Percentiles rank a stretch among this genome's conserved stretches.
Evolutionary conservation across 2,329 filamentous ascomycete species (phyloP).

Genomic region (Plenodomus biglobosus): DNA sequence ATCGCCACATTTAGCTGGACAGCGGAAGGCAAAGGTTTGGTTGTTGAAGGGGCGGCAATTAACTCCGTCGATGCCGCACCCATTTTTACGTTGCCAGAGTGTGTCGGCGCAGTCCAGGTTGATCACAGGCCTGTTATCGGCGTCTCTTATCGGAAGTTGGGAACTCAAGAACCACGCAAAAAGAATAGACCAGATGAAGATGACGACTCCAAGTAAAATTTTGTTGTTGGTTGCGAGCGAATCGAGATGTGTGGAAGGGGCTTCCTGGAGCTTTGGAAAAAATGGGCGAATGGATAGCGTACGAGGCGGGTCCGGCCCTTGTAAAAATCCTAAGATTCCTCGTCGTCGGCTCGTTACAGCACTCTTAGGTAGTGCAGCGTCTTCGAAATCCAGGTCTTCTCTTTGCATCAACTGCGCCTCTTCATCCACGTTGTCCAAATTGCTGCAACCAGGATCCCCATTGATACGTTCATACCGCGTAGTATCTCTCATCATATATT

Average conservation of each 20-base stretch:
- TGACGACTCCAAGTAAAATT: constrained; percentile 56
- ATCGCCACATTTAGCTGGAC: constrained; percentile 68
- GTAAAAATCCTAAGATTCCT: constrained; percentile 37
- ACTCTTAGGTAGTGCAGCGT: constrained; percentile 10
- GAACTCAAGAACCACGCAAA: constrained; percentile 67
- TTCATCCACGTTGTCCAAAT: constrained; percentile 18
- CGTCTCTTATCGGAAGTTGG: constrained; percentile 59
- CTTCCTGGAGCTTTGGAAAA: constrained; percentile 66
- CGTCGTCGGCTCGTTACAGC: background rate
- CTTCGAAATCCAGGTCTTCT: constrained; percentile 33
- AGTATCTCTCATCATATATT: constrained; percentile 5
- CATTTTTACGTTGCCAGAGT: constrained; percentile 70
- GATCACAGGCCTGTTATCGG: constrained; percentile 65
- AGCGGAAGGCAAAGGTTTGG: constrained; percentile 70
- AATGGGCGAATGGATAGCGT: constrained; percentile 52
- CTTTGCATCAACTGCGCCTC: constrained; percentile 30
- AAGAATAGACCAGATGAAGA: constrained; percentile 65
- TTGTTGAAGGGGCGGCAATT: constrained; percentile 74
- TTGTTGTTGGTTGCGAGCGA: constrained; percentile 44
- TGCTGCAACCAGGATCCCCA: constrained; percentile 5
- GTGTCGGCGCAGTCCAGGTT: constrained; percentile 68
- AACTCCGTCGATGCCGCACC: constrained; percentile 72
- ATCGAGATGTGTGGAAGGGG: constrained; percentile 63
- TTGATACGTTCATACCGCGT: constrained; percentile 1
- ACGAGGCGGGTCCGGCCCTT: constrained; percentile 48